phyloP scores from a whole-genome alignment of 1,284 basidiomycete species.

The Trametes pubescens region DNA sequence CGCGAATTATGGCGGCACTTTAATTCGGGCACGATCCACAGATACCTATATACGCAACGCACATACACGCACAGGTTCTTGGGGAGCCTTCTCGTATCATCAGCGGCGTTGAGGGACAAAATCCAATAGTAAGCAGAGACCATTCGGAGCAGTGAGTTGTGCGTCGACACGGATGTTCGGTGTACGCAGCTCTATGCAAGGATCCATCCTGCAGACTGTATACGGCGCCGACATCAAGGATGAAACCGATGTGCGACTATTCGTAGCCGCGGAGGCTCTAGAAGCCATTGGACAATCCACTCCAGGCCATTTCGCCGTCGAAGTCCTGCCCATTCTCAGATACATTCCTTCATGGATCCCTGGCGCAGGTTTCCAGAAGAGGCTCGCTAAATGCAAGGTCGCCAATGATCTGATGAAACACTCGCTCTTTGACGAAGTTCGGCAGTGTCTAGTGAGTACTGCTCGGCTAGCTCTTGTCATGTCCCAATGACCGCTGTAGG shows the following conservation, averaged over 20 bases:
- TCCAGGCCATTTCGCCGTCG: constrained; percentile 25
- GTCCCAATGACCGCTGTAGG: not conserved
- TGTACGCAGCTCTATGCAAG: not conserved
- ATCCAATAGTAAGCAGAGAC: not conserved
- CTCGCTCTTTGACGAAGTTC: constrained; percentile 13
- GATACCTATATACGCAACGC: constrained; percentile 21
- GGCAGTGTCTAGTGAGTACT: not conserved
- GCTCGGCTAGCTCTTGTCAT: not conserved
- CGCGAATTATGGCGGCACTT: constrained; percentile 33
- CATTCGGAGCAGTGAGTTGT: not conserved
- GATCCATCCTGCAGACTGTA: not conserved
- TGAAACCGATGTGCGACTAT: not conserved
- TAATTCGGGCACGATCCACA: constrained; percentile 11
- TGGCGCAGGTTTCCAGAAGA: constrained; percentile 21
- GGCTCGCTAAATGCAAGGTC: constrained; percentile 9
- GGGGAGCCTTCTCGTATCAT: constrained; percentile 1
- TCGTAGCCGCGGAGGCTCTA: constrained; percentile 9
- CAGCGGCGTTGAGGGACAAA: not conserved
- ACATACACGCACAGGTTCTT: constrained; percentile 27
- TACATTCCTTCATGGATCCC: constrained; percentile 31
- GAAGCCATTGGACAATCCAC: constrained; percentile 1
- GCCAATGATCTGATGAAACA: constrained; percentile 11
- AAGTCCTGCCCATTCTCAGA: constrained; percentile 26
- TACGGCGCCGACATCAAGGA: not conserved
- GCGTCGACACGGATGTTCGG: not conserved